These are phyloP conservation scores for Ascochyta lentis DNA, from an alignment of 2,329 filamentous ascomycete species.

Conservation along the genomic window DNA sequence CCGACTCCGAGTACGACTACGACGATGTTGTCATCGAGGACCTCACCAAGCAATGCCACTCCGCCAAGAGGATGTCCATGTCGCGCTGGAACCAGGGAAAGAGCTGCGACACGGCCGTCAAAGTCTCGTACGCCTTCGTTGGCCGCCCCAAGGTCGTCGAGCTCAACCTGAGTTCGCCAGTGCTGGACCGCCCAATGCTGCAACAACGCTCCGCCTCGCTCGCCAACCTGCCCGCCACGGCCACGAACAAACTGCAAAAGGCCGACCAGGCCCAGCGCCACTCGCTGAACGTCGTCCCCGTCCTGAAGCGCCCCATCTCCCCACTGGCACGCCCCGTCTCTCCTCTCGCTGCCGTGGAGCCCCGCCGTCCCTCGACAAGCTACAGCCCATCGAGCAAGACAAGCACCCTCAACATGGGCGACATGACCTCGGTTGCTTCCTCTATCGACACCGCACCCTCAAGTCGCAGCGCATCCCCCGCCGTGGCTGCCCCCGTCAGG, in stretches of 20 bases:
- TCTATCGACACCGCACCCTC: conserved; percentile 35
- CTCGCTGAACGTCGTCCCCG: conserved; percentile 32
- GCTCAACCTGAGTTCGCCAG: conserved; percentile 33
- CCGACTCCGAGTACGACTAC: conserved; percentile 41
- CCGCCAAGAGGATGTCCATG: conserved; percentile 43
- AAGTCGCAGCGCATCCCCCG: conserved; percentile 35
- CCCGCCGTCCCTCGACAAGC: conserved; percentile 39
- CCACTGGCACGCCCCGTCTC: conserved; percentile 33
- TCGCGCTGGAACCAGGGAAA: conserved; percentile 42
- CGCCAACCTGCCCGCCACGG: conserved; percentile 39
- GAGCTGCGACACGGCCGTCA: conserved; percentile 47
- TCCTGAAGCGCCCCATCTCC: conserved; percentile 15
- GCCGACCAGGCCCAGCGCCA: conserved; percentile 35
- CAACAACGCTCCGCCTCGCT: conserved; percentile 45
- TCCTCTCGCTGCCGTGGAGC: conserved; percentile 28
- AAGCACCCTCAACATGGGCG: conserved; percentile 27
- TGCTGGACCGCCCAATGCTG: conserved; percentile 25
- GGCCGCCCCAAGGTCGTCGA: conserved; percentile 50
- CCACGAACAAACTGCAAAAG: conserved; percentile 38
- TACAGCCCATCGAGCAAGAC: conserved; percentile 35
- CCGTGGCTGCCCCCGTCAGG: conserved; percentile 27
- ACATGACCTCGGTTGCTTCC: conserved; percentile 30
- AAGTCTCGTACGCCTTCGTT: conserved; percentile 47
- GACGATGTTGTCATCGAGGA: conserved; percentile 43
- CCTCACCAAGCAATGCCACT: conserved; percentile 30